phyloP scores from a whole-genome alignment of 495 filamentous ascomycete genomes.

The Chlorociboria aeruginascens region DNA sequence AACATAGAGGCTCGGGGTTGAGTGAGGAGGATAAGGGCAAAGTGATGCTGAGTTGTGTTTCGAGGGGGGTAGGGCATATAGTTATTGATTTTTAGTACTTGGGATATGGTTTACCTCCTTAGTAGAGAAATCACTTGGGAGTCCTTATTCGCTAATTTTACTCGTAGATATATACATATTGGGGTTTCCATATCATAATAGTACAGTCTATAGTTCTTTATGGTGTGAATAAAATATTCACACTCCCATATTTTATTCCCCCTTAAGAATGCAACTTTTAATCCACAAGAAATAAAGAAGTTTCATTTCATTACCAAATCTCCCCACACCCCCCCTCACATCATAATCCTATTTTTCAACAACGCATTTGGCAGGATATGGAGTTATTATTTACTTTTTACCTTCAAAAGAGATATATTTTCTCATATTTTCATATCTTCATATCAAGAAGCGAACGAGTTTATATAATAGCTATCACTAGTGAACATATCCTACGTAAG shows the following conservation, averaged over 20 bases:
- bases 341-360: constrained; percentile 19
- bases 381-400: too few relatives aligned
- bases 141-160: too few relatives aligned
- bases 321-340: constrained; percentile 20
- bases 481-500: too few relatives aligned
- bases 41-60: constrained; percentile 25
- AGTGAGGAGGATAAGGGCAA: constrained; percentile 23
- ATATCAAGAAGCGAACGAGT: too few relatives aligned
- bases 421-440: too few relatives aligned
- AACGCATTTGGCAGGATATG: too few relatives aligned
- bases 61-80: constrained; percentile 11
- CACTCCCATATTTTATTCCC: constrained; percentile 18
- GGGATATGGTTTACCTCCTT: neutral
- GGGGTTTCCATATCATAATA: too few relatives aligned
- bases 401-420: too few relatives aligned
- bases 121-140: too few relatives aligned
- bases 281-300: constrained; percentile 3
- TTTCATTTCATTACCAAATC: constrained; percentile 2
- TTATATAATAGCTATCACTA: too few relatives aligned
- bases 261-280: constrained; percentile 30
- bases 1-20: constrained; percentile 38
- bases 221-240: constrained; percentile 40
- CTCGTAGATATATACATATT: too few relatives aligned
- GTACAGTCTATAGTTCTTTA: constrained; percentile 22
- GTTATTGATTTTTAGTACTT: constrained; percentile 16